Evolutionary conservation across 108 stramenopile genomes (phyloP).

Genomic region (Nannochloropsis oceanica): DNA sequence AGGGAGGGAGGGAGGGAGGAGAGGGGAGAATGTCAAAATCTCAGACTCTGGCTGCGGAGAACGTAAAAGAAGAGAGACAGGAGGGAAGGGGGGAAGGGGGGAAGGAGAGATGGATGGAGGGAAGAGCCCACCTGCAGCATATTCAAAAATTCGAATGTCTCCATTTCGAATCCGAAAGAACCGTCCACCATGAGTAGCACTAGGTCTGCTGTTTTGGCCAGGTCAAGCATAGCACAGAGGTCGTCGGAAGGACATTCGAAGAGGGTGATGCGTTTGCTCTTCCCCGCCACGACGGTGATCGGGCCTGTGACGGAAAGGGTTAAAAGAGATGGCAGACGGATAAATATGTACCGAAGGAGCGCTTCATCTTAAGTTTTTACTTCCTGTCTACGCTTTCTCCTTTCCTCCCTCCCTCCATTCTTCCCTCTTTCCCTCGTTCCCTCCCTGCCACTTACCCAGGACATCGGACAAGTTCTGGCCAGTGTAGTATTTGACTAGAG

Average conservation of each 20-base stretch:
- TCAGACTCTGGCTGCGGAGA: too few relatives aligned
- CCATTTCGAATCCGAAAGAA: constrained; percentile 98
- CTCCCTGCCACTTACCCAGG: neutral
- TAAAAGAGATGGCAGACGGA: neutral
- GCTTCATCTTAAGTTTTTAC: neutral
- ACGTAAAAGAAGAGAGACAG: too few relatives aligned
- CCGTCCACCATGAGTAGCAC: constrained; percentile 92
- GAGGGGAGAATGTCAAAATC: too few relatives aligned
- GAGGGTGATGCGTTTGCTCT: constrained; percentile 75
- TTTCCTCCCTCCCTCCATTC: neutral
- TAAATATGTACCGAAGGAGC: neutral
- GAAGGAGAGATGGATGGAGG: neutral
- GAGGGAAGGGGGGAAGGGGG: neutral
- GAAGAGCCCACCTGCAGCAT: constrained; percentile 58
- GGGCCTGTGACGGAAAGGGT: constrained; percentile 47
- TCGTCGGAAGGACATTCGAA: constrained; percentile 82
- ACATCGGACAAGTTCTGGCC: constrained; percentile 67
- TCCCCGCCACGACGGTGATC: constrained; percentile 83
- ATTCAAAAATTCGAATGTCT: constrained; percentile 96
- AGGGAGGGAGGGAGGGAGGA: neutral
- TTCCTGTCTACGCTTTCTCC: neutral
- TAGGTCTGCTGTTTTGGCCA: constrained; percentile 93
- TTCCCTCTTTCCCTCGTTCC: constrained; percentile 14
- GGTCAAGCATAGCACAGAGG: constrained; percentile 82
- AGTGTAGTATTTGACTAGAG: constrained; percentile 85